Evolutionary conservation across 2,329 filamentous ascomycete genomes (phyloP).

Genomic region (Amesomyces nigricolor): DNA sequence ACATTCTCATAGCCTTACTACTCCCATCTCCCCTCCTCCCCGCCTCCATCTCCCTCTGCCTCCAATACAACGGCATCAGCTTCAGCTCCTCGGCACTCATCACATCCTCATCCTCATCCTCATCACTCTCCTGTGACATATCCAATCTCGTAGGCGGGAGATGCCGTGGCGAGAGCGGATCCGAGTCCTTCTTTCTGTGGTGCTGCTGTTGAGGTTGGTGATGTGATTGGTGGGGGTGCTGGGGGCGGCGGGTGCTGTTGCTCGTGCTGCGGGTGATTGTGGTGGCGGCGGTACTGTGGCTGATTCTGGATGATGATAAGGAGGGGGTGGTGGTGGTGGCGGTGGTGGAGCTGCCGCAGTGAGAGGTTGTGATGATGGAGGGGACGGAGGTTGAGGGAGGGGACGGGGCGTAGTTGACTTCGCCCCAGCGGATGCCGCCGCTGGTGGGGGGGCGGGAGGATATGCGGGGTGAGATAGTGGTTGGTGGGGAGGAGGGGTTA

Average conservation of each 20-base stretch:
- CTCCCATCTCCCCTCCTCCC: conserved; percentile 18
- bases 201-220: no score
- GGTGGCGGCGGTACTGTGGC: neutral
- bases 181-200: neutral
- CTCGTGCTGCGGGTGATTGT: neutral
- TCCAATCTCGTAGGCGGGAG: no score
- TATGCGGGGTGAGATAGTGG: neutral
- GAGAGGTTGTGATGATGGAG: neutral
- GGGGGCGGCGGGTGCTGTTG: neutral
- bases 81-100: conserved; percentile 25
- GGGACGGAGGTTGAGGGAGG: neutral
- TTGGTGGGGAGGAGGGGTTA: neutral
- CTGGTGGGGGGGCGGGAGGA: neutral
- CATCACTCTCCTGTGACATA: neutral
- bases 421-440: conserved; percentile 5
- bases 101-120: conserved; percentile 17
- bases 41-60: conserved; percentile 16
- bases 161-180: neutral
- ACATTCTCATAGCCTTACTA: conserved; percentile 33
- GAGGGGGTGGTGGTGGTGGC: neutral
- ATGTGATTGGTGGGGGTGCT: no score
- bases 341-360: neutral
- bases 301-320: neutral
- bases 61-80: conserved; percentile 27
- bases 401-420: conserved; percentile 5